Evolutionary conservation across 768 basidiomycete genomes (phyloP).

Genomic region (Rubroboletus satanas): DNA sequence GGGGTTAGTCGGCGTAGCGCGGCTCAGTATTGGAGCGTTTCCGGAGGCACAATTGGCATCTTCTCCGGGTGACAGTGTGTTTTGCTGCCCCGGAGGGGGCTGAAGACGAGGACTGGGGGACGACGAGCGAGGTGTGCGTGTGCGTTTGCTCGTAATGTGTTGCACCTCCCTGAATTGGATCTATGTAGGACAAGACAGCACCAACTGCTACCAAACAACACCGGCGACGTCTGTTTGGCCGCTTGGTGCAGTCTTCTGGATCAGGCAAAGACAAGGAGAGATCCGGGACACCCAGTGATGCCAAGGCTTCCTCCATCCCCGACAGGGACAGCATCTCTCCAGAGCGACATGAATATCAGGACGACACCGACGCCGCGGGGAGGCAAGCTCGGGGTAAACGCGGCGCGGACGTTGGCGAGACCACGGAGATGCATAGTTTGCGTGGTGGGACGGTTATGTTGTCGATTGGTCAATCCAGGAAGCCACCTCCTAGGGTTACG

Average conservation of each 20-base stretch:
- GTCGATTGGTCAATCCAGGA: slow-evolving; percentile 63
- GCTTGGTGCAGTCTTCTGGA: slow-evolving; percentile 39
- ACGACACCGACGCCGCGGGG: slow-evolving; percentile 21
- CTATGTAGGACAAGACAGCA: slow-evolving; percentile 47
- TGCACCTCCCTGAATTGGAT: background rate
- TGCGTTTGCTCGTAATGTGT: background rate
- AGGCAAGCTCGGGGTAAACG: slow-evolving; percentile 47
- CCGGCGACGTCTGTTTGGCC: slow-evolving; percentile 58
- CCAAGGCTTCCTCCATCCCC: slow-evolving; percentile 26
- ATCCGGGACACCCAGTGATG: slow-evolving; percentile 24
- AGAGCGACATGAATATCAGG: slow-evolving; percentile 22
- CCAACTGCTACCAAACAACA: slow-evolving; percentile 34
- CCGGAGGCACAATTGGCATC: slow-evolving; percentile 51
- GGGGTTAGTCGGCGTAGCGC: slow-evolving; percentile 18
- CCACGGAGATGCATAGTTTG: slow-evolving; percentile 68
- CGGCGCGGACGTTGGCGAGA: slow-evolving; percentile 44
- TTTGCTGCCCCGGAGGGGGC: slow-evolving; percentile 36
- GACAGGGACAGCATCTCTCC: slow-evolving; percentile 18
- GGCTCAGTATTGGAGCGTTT: slow-evolving; percentile 22
- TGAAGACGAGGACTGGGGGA: slow-evolving; percentile 49
- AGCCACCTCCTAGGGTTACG: slow-evolving; percentile 76
- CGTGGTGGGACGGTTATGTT: slow-evolving; percentile 68
- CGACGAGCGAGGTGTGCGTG: slow-evolving; percentile 58
- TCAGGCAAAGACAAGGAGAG: slow-evolving; percentile 35
- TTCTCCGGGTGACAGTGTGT: slow-evolving; percentile 58